Evolutionary conservation across 306 rosid species (phyloP), one percentile per base, ranked within the genome.

Genomic region (Quercus parvula): DNA sequence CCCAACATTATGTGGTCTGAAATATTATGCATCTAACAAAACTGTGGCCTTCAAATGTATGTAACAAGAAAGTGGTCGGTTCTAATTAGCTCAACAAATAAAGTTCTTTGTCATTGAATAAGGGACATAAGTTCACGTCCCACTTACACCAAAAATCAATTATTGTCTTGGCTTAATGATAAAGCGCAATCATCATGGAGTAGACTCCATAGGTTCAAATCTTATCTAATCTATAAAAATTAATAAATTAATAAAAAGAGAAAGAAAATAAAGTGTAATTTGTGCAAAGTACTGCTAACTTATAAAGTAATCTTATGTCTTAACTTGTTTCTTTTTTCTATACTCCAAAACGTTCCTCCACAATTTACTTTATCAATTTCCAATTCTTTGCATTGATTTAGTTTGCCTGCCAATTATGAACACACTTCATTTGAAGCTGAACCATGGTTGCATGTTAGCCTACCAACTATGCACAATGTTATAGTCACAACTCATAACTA

Each of bases 31-130:
- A 49, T 80, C 78, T 69, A 59, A 6, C 27, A 2, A 70, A 56
- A 15, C n/a, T 76, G 35, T 28, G 63, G 74, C 77, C 75, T 15
- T 71, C 69, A 18, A 78, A 58, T 84, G 80, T 78, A 55, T 68
- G 75, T 35, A 58, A 67, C 69, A 41, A 52, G 70, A 56, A n/a
- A 70, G 74, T 51, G 79, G 11, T 41, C 0, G 0, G 46, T 41
- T 41, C 46, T 41, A 41, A 41, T 41, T 41, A 41, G 46, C 12
- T 41, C 46, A 8, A 41, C 12, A 8, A 41, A 41, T 41, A 41
- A 8, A 41, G 12, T 41, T 41, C 3, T 41, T 8, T 41, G 46
- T 41, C 3, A 41, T 8, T 8, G 3, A 41, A 41, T 41, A 41
- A 41, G 11, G 46, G 12, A 41, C 46, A 41, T 8, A 3, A 41